These are phyloP conservation scores for Saccharum spontaneum DNA, from an alignment of 176 grass and related monocot species.

Conservation along the genomic window DNA sequence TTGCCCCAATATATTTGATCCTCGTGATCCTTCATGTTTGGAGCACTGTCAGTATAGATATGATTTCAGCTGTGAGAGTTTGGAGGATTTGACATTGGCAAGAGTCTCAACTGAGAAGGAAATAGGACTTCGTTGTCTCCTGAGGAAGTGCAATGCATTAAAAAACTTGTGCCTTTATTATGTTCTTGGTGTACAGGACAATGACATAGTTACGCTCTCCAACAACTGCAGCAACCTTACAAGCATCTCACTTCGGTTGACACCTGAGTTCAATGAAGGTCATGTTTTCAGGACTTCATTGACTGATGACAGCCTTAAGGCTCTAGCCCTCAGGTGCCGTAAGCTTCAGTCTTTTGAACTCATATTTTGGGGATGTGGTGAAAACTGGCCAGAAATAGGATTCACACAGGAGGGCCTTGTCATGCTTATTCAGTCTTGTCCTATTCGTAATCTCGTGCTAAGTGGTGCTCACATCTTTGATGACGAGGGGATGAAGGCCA, in stretches of 20 bases:
- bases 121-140: constrained; percentile 18
- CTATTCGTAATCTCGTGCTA: constrained; percentile 39
- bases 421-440: constrained; percentile 43
- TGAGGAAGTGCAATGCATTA: constrained; percentile 37
- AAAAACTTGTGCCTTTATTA: constrained; percentile 42
- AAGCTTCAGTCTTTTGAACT: constrained; percentile 54
- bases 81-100: constrained; percentile 46
- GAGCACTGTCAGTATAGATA: neutral
- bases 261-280: neutral
- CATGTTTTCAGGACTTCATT: constrained; percentile 13
- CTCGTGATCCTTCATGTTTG: neutral
- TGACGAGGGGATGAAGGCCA: constrained; percentile 37
- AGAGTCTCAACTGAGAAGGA: neutral
- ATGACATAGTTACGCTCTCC: constrained; percentile 49
- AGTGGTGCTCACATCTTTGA: constrained; percentile 40
- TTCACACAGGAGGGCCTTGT: constrained; percentile 36
- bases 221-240: constrained; percentile 42
- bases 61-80: constrained; percentile 22
- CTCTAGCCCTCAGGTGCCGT: constrained; percentile 27
- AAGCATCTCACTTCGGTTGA: constrained; percentile 47
- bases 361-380: neutral
- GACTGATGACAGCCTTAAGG: constrained; percentile 46
- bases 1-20: neutral
- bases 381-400: neutral
- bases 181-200: constrained; percentile 30